These are phyloP conservation scores for Fraxinus xanthoxyloides DNA, from an alignment of 305 asterid genomes.

Conservation along the genomic window DNA sequence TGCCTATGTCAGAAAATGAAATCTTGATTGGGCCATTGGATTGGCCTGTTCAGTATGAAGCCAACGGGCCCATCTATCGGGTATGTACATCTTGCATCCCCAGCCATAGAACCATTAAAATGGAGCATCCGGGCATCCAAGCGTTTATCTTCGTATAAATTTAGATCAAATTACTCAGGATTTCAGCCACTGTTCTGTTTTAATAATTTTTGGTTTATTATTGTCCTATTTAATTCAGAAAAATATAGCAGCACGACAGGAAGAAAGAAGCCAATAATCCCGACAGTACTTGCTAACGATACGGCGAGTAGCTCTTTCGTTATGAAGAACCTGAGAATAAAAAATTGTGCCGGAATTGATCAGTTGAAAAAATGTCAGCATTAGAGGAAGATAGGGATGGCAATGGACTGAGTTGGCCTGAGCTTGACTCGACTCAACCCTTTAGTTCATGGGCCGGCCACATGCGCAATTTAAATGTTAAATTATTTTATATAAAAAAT, in stretches of 20 bases:
- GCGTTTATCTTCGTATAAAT: neutral
- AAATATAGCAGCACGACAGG: conserved; percentile 31
- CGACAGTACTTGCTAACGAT: neutral
- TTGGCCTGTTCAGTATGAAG: neutral
- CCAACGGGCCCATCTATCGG: neutral
- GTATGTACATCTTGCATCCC: neutral
- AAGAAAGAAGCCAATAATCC: conserved; percentile 28
- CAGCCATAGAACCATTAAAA: neutral
- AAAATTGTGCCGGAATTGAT: neutral
- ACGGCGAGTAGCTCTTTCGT: neutral
- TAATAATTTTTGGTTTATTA: conserved; percentile 24
- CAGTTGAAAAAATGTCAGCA: neutral
- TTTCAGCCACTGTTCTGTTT: conserved; percentile 15
- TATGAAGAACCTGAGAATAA: neutral
- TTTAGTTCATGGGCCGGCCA: neutral
- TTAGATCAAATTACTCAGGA: neutral
- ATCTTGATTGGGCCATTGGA: neutral
- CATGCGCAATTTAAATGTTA: neutral
- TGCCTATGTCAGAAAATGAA: neutral
- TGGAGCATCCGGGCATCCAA: neutral
- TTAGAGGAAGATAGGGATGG: neutral
- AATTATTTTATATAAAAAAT: too few relatives aligned
- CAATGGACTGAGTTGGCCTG: neutral
- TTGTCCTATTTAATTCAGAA: conserved; percentile 25
- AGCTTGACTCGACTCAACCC: neutral